phyloP scores from a whole-genome alignment of 768 basidiomycete species.

The Arthromyces matolae region DNA sequence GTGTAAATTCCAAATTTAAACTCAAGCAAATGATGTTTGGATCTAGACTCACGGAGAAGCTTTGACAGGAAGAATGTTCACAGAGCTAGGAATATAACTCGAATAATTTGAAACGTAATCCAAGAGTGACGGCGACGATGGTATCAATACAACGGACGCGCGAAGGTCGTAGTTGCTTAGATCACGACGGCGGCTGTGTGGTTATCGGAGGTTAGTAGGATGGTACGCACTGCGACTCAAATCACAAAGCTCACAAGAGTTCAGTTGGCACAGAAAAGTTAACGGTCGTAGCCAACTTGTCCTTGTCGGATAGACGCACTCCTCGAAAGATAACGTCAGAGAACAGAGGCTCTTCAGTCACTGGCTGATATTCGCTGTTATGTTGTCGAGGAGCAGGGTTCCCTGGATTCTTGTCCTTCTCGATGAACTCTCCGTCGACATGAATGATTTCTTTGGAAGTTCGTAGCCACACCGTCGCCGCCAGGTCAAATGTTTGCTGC shows the following conservation, averaged over 20 bases:
- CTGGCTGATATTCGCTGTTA: too few species aligned
- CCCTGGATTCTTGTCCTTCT: too few species aligned
- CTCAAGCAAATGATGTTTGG: background rate
- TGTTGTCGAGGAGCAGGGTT: too few species aligned
- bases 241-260: conserved; percentile 15
- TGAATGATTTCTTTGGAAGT: too few species aligned
- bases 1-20: too few species aligned
- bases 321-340: conserved; percentile 23
- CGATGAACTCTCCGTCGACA: too few species aligned
- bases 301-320: conserved; percentile 21
- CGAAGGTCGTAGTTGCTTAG: conserved; percentile 12
- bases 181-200: conserved; percentile 4
- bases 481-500: too few species aligned
- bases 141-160: conserved; percentile 10
- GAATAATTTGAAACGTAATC: conserved; percentile 9
- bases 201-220: background rate
- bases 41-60: conserved; percentile 9
- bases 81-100: conserved; percentile 5
- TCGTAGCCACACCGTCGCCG: too few species aligned
- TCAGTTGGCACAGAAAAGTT: conserved; percentile 21
- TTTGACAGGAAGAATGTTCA: conserved; percentile 5
- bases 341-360: too few species aligned
- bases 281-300: conserved; percentile 17
- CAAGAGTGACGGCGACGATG: conserved; percentile 5
- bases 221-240: background rate